These are phyloP conservation scores for Polychaeton citri DNA, from an alignment of 2,329 filamentous ascomycete species.

Conservation along the genomic window DNA sequence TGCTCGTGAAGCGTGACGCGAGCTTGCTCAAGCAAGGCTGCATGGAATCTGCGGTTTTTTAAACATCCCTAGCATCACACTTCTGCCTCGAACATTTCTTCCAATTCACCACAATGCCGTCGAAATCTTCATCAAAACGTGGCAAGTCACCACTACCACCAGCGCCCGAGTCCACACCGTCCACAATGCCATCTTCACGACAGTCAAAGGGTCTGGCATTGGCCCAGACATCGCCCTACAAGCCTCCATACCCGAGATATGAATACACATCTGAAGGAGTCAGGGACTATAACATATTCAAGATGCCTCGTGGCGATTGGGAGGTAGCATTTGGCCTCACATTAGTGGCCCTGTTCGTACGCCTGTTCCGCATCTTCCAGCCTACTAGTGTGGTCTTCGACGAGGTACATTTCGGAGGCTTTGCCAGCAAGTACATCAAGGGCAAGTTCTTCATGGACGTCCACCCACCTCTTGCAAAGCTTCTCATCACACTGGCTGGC, in stretches of 20 bases:
- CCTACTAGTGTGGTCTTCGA: constrained; percentile 96
- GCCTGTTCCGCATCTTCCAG: constrained; percentile 91
- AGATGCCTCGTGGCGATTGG: constrained; percentile 74
- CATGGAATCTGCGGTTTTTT: background rate
- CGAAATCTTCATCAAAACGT: background rate
- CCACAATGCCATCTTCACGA: background rate
- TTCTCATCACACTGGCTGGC: constrained; percentile 87
- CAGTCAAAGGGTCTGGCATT: background rate
- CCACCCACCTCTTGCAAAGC: constrained; percentile 92
- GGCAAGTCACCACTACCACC: background rate
- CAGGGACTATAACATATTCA: constrained; percentile 80
- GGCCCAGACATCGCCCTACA: background rate
- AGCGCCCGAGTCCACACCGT: background rate
- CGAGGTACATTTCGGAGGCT: constrained; percentile 97
- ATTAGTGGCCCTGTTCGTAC: constrained; percentile 61
- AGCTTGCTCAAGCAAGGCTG: background rate
- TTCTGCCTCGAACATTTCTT: background rate
- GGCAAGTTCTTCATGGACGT: constrained; percentile 99
- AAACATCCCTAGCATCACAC: background rate
- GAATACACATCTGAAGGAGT: constrained; percentile 70
- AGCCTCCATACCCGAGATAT: constrained; percentile 2
- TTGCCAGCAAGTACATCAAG: constrained; percentile 98
- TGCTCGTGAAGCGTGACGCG: too few species aligned
- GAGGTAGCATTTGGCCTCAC: constrained; percentile 61
- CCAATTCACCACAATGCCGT: background rate